Evolutionary conservation across 1,284 basidiomycete genomes (phyloP), one percentile per base, ranked within the genome.

Genomic region (Tremellales sp.): DNA sequence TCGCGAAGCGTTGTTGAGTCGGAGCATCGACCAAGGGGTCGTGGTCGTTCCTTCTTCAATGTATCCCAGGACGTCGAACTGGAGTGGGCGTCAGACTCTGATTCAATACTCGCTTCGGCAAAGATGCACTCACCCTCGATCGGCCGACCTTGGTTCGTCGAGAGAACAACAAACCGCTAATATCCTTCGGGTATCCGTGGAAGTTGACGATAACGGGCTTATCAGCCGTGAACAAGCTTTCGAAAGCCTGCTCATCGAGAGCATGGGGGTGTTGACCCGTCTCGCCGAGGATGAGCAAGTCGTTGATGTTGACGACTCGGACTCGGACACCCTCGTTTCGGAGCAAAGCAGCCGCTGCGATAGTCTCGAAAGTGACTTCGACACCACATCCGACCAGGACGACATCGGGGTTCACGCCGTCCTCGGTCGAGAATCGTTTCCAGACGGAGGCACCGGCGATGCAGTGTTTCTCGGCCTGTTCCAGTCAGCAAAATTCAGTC

Each of bases 141-240:
- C 73, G 63, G 7, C 70, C 72, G 49, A 75, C 70, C 29, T 71
- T 65, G 22, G 64, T 58, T 24, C 62, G 60, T 43, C 75, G 62
- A 44, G 60, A 56, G 57, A 75, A 77, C 23, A 76, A 59, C 26
- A 76, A 62, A 26, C 67, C 66, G 13, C 57, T 57, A 29, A 74
- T 55, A 45, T 72, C 68, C 56, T 68, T 68, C 41, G 67, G 68
- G 56, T 62, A 69, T 2, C 88, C 86, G 69, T 92, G 90, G 75
- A 87, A 91, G 75, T 89, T 89, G 75, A 90, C 80, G 63, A 87
- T 80, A 40, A 91, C 75, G 0, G 82, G 81, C 60, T 77, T 81
- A 65, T 89, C 82, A 15, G 68, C 61, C 4, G 87, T 88, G 75
- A 91, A 89, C 23, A 90, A 77, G 21, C 79, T 76, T 29, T 81